Percentiles rank a stretch among this genome's conserved stretches.
Conservation (phyloP, 2,329 filamentous ascomycete species). For the Neonectria coccinea region DNA sequence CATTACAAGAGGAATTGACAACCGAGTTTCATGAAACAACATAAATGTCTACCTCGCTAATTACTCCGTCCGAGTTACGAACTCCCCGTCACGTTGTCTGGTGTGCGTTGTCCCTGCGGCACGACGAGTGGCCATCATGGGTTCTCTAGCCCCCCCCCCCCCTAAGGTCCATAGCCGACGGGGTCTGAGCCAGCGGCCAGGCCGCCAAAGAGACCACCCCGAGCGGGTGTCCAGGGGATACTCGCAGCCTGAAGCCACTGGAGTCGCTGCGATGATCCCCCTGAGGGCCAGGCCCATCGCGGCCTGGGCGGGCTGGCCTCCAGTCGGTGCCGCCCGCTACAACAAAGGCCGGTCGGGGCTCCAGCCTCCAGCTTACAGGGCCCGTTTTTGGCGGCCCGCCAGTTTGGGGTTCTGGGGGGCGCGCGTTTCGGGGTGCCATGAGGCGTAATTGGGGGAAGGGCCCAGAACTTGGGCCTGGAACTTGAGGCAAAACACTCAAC, state of each 20-base stretch:
- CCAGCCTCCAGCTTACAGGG: neutral
- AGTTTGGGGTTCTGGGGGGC: conserved; percentile 1
- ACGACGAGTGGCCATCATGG: conserved; percentile 18
- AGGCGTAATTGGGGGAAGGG: neutral
- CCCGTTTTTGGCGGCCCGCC: neutral
- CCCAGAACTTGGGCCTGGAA: neutral
- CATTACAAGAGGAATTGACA: no score
- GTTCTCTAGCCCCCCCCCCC: neutral
- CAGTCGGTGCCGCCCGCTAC: neutral
- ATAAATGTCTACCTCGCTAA: neutral
- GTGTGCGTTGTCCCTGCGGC: conserved; percentile 26
- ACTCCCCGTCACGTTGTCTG: conserved; percentile 16
- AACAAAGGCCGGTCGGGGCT: neutral
- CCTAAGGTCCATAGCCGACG: neutral
- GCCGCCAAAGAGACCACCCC: neutral
- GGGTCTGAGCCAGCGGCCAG: conserved; percentile 8
- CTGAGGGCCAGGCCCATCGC: neutral
- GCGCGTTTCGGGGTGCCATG: conserved; percentile 3
- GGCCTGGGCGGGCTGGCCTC: no score
- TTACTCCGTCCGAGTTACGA: neutral
- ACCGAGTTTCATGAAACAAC: neutral
- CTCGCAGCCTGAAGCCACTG: conserved; percentile 2
- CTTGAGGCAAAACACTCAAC: no score
- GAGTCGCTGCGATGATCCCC: neutral
- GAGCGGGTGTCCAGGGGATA: neutral